Conservation (phyloP, 352 stramenopile genomes). For the Phytophthora megakarya region DNA sequence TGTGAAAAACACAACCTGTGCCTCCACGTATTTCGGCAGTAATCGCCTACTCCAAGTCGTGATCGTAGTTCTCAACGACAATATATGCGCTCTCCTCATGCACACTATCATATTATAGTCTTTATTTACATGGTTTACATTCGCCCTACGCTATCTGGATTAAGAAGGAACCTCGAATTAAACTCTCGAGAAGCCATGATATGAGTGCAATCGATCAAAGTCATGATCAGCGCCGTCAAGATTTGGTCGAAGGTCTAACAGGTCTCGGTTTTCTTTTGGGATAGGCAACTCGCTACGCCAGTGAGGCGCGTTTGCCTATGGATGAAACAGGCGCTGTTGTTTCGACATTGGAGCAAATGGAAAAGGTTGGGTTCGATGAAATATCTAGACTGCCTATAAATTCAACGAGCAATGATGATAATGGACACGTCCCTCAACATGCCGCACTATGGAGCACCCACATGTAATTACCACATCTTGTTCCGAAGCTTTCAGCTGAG, state of each 20-base stretch:
- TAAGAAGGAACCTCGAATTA: neutral
- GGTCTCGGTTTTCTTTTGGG: constrained; percentile 85
- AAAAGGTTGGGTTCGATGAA: constrained; percentile 50
- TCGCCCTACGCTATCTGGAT: too few relatives aligned
- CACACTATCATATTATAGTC: too few relatives aligned
- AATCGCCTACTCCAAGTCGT: too few relatives aligned
- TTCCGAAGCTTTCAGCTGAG: constrained; percentile 21
- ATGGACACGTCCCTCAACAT: neutral
- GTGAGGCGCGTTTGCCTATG: constrained; percentile 46
- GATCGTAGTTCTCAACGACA: too few relatives aligned
- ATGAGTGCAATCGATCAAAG: constrained; percentile 3
- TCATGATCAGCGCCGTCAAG: constrained; percentile 37
- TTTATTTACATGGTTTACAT: too few relatives aligned
- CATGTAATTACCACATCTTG: constrained; percentile 20
- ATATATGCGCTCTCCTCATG: too few relatives aligned
- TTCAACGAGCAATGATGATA: constrained; percentile 8
- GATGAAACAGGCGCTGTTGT: constrained; percentile 77
- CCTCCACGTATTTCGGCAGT: too few relatives aligned
- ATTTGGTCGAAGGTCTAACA: constrained; percentile 79
- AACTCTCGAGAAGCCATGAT: constrained; percentile 14
- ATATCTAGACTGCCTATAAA: neutral
- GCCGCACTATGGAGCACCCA: constrained; percentile 8
- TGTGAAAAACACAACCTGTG: too few relatives aligned
- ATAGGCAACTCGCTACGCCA: constrained; percentile 70
- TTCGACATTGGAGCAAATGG: constrained; percentile 93